Evolutionary conservation across 2,329 filamentous ascomycete species (phyloP).

Genomic region (Botrytis squamosa): DNA sequence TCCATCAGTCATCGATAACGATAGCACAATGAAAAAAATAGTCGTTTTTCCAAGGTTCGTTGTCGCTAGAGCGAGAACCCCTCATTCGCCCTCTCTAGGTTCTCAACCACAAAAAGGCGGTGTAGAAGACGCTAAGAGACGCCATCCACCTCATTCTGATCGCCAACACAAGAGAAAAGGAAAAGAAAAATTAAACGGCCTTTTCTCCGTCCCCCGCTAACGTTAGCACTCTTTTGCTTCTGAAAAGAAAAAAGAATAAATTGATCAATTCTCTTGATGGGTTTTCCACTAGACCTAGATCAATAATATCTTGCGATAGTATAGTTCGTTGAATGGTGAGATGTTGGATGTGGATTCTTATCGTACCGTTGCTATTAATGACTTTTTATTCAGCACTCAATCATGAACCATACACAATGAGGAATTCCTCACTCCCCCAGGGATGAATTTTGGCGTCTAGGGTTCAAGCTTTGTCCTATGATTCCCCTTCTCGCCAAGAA

Average conservation of each 20-base stretch:
- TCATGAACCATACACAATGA: not conserved
- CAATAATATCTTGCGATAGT: not conserved
- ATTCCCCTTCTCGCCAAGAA: conserved; percentile 13
- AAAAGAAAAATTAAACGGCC: conserved; percentile 22
- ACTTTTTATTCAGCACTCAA: not conserved
- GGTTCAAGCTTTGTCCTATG: conserved; percentile 13
- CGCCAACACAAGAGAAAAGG: conserved; percentile 21
- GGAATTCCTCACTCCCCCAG: not conserved
- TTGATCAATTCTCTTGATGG: not conserved
- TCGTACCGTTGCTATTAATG: not conserved
- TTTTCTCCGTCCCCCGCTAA: conserved; percentile 10
- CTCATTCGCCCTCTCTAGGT: conserved; percentile 12
- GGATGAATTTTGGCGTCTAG: conserved; percentile 13
- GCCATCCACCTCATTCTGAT: conserved; percentile 21
- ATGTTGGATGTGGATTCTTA: not conserved
- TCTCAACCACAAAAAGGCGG: conserved; percentile 29
- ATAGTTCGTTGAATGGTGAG: not conserved
- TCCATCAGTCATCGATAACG: conserved; percentile 11
- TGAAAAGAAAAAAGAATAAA: not conserved
- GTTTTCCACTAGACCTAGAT: conserved; percentile 1
- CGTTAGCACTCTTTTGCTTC: not conserved
- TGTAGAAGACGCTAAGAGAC: conserved; percentile 32
- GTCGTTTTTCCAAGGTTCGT: conserved; percentile 13
- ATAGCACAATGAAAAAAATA: not conserved
- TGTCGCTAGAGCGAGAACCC: conserved; percentile 12